Base-by-base conservation (phyloP, 2,329 filamentous ascomycete species). In the Sporothrix euskadiensis region DNA sequence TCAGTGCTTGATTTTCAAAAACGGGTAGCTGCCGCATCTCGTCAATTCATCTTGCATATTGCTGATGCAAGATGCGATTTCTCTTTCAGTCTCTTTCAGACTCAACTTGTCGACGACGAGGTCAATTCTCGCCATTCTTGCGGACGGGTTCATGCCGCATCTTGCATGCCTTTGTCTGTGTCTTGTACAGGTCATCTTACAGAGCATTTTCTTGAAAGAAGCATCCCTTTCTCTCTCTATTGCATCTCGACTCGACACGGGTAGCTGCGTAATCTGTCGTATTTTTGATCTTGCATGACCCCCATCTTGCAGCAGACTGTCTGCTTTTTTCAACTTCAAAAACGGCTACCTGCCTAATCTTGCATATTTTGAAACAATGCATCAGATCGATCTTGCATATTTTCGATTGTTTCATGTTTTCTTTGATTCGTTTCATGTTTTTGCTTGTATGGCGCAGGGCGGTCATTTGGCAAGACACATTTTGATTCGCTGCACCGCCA, bases 311-410 rank as follows among this genome's bases (percentile, higher is more conserved):
- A 44, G n/a, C 19, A 19, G 2, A 57, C 16, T 9, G 12, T 19
- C 44, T 2, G 19, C 3, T 49, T 49, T 49, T 54, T 39, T 12
- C 57, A 39, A 26, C 16, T 12, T 44, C 63, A 66, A 56, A 68
- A 30, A 35, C 26, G 44, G 65, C 8, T 35, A 35, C 41, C 49
- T 72, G 71, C 63, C 71, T 52, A 61, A 72, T 72, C 71, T 68
- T 72, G 71, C 71, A 68, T 65, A 41, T n/a, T 19, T 16, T 8
- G 14, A 16, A 49, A 16, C 14, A 41, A 16, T 47, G 71, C 71
- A 72, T 12, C 0, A 3, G 10, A 6, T 22, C n/a, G 16, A 32
- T 19, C 30, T 39, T 41, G 63, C 52, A 54, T 65, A 32, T 32
- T 26, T 14, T 5, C 26, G 16, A 59, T 49, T 44, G 44, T 22